phyloP scores from a whole-genome alignment of 768 basidiomycete genomes.

The Lactarius sp. region DNA sequence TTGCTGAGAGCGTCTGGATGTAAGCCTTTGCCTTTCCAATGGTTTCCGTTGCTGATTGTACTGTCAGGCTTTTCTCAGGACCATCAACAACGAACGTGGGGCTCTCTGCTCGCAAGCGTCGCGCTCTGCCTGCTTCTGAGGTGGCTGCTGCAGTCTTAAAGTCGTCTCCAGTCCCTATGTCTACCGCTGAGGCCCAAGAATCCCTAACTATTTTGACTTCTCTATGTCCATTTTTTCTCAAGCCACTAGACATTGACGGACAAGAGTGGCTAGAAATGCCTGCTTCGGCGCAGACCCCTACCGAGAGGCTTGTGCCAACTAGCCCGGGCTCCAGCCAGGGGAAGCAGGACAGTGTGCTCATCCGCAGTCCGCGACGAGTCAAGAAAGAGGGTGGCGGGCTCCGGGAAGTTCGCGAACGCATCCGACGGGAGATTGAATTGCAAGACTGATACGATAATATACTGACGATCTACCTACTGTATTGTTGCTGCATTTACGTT shows the following conservation, averaged over 20 bases:
- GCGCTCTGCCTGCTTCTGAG: conserved; percentile 61
- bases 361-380: conserved; percentile 67
- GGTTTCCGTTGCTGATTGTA: background rate
- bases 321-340: conserved; percentile 45
- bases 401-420: conserved; percentile 76
- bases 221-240: conserved; percentile 79
- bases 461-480: conserved; percentile 12
- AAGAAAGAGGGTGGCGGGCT: conserved; percentile 68
- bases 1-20: conserved; percentile 92
- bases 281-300: conserved; percentile 31
- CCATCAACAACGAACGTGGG: conserved; percentile 49
- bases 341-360: conserved; percentile 57
- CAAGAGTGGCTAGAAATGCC: conserved; percentile 60
- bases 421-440: conserved; percentile 70
- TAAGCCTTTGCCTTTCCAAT: conserved; percentile 28
- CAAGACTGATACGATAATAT: conserved; percentile 40
- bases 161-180: conserved; percentile 77
- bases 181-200: conserved; percentile 70
- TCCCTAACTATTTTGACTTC: conserved; percentile 60
- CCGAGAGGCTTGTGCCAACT: conserved; percentile 34
- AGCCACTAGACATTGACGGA: conserved; percentile 53
- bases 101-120: conserved; percentile 61
- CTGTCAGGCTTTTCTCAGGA: conserved; percentile 64
- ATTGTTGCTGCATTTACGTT: conserved; percentile 20
- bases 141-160: conserved; percentile 67